Evolutionary conservation across 768 basidiomycete species (phyloP).

Genomic region (Tephrocybe rancida): DNA sequence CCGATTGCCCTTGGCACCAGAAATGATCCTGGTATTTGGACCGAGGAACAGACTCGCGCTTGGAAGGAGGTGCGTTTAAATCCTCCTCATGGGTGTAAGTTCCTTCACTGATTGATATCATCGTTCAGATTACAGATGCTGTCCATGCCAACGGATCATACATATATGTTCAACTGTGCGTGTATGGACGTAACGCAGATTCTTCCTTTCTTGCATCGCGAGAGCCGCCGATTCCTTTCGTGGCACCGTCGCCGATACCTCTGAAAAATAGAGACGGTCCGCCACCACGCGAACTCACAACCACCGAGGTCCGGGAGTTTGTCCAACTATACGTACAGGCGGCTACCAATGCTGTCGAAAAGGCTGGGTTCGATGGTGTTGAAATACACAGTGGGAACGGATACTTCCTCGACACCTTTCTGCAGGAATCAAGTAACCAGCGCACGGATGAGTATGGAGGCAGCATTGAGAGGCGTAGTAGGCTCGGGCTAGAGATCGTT

Average conservation of each 20-base stretch:
- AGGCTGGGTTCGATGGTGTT: constrained; percentile 69
- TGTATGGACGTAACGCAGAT: constrained; percentile 46
- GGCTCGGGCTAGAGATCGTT: constrained; percentile 57
- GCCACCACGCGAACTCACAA: constrained; percentile 37
- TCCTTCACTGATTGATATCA: constrained; percentile 29
- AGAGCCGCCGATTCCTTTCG: constrained; percentile 21
- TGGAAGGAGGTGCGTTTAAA: constrained; percentile 42
- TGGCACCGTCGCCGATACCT: constrained; percentile 34
- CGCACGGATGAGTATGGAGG: constrained; percentile 73
- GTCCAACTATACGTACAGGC: constrained; percentile 50
- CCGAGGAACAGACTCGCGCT: constrained; percentile 41
- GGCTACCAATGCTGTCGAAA: constrained; percentile 52
- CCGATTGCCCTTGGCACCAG: constrained; percentile 30
- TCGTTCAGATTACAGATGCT: constrained; percentile 27
- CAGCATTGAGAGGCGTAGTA: constrained; percentile 56
- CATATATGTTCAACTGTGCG: constrained; percentile 60
- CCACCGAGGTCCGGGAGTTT: constrained; percentile 50
- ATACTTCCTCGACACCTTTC: constrained; percentile 60
- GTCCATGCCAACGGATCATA: constrained; percentile 52
- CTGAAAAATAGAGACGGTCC: constrained; percentile 28
- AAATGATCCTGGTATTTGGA: constrained; percentile 43
- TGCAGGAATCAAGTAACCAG: constrained; percentile 54
- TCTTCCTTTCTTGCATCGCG: constrained; percentile 34
- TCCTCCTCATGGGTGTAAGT: background rate
- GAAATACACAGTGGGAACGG: constrained; percentile 49